Conservation (phyloP, 2,329 filamentous ascomycete species). For the Blastomyces silverae region DNA sequence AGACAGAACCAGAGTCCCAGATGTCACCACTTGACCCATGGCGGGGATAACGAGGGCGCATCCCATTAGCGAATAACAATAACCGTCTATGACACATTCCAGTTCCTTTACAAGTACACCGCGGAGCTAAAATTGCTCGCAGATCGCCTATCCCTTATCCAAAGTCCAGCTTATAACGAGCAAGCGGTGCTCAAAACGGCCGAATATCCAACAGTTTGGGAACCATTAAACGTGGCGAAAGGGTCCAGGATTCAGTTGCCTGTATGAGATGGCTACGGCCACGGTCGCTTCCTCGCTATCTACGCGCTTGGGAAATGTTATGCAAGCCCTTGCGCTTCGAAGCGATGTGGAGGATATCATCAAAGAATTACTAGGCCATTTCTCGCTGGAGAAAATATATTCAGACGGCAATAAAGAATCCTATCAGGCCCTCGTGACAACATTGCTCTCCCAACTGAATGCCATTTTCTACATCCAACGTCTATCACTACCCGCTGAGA, state of each 20-base stretch:
- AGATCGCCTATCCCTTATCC: neutral
- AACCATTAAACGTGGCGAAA: slow-evolving; percentile 10
- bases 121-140: neutral
- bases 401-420: slow-evolving; percentile 30
- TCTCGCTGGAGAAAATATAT: slow-evolving; percentile 41
- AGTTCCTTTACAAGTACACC: neutral
- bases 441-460: slow-evolving; percentile 36
- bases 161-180: neutral
- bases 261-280: slow-evolving; percentile 21
- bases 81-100: neutral
- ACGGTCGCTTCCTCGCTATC: slow-evolving; percentile 35
- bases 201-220: slow-evolving; percentile 3
- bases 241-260: neutral
- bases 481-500: slow-evolving; percentile 37
- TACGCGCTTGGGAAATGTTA: slow-evolving; percentile 33
- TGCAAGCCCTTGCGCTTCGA: slow-evolving; percentile 35
- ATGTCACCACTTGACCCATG: slow-evolving; percentile 5
- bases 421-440: slow-evolving; percentile 36
- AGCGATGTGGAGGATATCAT: slow-evolving; percentile 41
- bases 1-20: neutral
- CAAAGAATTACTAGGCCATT: slow-evolving; percentile 39
- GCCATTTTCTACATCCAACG: slow-evolving; percentile 39
- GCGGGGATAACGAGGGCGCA: neutral
- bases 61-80: neutral
- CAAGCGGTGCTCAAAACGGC: slow-evolving; percentile 4